Evolutionary conservation across 306 rosid genomes (phyloP).

Genomic region (Rosa lucieae): DNA sequence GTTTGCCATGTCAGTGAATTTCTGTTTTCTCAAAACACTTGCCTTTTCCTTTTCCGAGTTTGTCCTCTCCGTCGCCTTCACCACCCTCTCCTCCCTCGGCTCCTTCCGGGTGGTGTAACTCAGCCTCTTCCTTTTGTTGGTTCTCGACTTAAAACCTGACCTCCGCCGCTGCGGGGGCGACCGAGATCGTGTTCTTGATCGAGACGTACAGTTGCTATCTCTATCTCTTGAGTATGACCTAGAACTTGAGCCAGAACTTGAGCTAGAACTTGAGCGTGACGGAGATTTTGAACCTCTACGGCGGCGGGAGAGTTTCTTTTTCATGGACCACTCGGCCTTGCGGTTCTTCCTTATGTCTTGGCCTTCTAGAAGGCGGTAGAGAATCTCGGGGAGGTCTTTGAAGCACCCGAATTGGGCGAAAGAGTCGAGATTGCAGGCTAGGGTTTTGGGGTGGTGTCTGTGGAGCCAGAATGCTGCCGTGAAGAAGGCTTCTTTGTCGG

Average conservation of each 20-base stretch:
- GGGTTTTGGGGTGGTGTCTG: slow-evolving; percentile 53
- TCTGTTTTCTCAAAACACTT: slow-evolving; percentile 33
- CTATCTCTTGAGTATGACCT: not conserved
- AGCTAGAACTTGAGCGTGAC: not conserved
- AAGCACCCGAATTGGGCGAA: slow-evolving; percentile 62
- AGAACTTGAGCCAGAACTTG: not conserved
- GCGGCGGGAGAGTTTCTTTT: not conserved
- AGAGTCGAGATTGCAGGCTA: slow-evolving; percentile 45
- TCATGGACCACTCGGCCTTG: slow-evolving; percentile 28
- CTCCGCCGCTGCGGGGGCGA: not conserved
- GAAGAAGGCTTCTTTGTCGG: slow-evolving; percentile 43
- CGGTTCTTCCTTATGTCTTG: slow-evolving; percentile 27
- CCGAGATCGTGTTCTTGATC: not conserved
- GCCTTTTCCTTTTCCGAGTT: slow-evolving; percentile 40
- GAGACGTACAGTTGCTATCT: too few relatives aligned
- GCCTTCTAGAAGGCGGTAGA: slow-evolving; percentile 52
- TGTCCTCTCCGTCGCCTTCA: slow-evolving; percentile 4
- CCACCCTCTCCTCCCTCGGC: not conserved
- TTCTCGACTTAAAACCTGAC: not conserved
- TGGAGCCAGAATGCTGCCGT: slow-evolving; percentile 56
- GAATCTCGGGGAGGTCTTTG: slow-evolving; percentile 71
- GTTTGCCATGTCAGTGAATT: slow-evolving; percentile 44
- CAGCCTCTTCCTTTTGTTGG: not conserved
- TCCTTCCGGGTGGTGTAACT: not conserved
- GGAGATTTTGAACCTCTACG: not conserved